Conservation (phyloP, 768 basidiomycete species). For the Mrakia hoshinonis region DNA sequence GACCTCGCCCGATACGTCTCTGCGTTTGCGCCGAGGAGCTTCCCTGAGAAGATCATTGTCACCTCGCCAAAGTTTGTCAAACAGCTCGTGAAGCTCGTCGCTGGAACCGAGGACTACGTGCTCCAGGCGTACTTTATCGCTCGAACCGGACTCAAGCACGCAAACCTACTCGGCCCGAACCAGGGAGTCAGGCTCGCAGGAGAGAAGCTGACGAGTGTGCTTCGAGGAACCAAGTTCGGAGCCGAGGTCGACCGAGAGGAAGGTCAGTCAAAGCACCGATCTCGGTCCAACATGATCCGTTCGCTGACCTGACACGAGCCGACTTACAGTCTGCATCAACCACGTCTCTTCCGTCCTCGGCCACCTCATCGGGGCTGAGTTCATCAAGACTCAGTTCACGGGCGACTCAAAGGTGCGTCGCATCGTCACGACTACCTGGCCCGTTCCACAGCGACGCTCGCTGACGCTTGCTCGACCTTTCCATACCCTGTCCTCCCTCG, state of each 20-base stretch:
- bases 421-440: slow-evolving; percentile 35
- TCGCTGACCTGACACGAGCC: not conserved
- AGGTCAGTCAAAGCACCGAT: slow-evolving; percentile 13
- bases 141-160: slow-evolving; percentile 61
- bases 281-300: too few relatives aligned
- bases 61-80: slow-evolving; percentile 69
- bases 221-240: slow-evolving; percentile 80
- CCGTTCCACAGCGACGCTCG: not conserved
- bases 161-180: slow-evolving; percentile 56
- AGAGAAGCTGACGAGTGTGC: slow-evolving; percentile 57
- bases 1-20: slow-evolving; percentile 79
- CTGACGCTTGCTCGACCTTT: not conserved
- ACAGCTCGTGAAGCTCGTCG: slow-evolving; percentile 60
- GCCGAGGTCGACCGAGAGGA: slow-evolving; percentile 73
- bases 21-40: slow-evolving; percentile 66
- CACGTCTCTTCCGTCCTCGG: slow-evolving; percentile 6
- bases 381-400: slow-evolving; percentile 35
- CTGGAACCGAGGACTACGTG: slow-evolving; percentile 57
- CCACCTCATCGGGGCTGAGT: slow-evolving; percentile 26
- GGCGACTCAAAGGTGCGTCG: slow-evolving; percentile 56
- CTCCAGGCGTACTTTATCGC: slow-evolving; percentile 57
- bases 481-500: not conserved
- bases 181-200: slow-evolving; percentile 74
- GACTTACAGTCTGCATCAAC: slow-evolving; percentile 5
- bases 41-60: slow-evolving; percentile 61